Evolutionary conservation across 257 asterid genomes (phyloP).

Genomic region (Lithospermum erythrorhizon): DNA sequence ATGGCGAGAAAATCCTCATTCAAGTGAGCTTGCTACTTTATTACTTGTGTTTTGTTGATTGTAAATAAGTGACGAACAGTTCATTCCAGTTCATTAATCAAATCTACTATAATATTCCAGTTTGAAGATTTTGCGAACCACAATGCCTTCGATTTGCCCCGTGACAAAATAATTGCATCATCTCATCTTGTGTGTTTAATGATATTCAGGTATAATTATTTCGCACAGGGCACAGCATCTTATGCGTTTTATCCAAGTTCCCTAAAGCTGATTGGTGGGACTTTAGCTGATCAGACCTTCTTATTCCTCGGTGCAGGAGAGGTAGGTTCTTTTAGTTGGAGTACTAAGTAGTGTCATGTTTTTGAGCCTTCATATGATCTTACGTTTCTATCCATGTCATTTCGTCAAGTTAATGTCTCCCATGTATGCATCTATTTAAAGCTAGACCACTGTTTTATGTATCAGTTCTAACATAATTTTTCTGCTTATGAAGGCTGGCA

Average conservation of each 20-base stretch:
- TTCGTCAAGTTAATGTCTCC: background rate
- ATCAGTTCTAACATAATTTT: slow-evolving; percentile 16
- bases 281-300: slow-evolving; percentile 76
- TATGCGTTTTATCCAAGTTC: slow-evolving; percentile 89
- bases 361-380: background rate
- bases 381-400: no score
- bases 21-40: slow-evolving; percentile 32
- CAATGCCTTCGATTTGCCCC: slow-evolving; percentile 79
- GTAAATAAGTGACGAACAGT: background rate
- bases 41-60: background rate
- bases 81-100: slow-evolving; percentile 4
- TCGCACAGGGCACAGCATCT: slow-evolving; percentile 79
- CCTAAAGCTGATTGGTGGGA: slow-evolving; percentile 55
- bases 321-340: slow-evolving; percentile 27
- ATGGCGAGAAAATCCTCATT: slow-evolving; percentile 75
- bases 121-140: slow-evolving; percentile 96
- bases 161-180: slow-evolving; percentile 61
- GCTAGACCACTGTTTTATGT: background rate
- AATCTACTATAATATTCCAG: slow-evolving; percentile 22
- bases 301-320: slow-evolving; percentile 97
- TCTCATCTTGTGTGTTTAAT: slow-evolving; percentile 89
- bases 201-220: slow-evolving; percentile 59
- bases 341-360: background rate
- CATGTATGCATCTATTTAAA: background rate
- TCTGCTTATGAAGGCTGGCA: slow-evolving; percentile 63